Conservation (phyloP, 2,329 filamentous ascomycete species). For the Colletotrichum endophyticum region DNA sequence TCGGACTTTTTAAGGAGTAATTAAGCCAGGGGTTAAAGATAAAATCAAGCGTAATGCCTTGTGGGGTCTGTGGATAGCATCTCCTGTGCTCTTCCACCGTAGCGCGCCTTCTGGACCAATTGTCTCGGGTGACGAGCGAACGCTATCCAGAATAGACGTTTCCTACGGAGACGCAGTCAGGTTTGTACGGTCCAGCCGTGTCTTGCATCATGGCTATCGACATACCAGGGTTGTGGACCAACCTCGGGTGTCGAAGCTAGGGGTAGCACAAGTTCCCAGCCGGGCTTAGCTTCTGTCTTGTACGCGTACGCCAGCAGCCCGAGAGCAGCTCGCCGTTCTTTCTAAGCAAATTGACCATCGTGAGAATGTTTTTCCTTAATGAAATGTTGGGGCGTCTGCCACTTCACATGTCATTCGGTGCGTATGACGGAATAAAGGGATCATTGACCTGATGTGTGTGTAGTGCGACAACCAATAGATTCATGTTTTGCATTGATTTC, state of each 20-base stretch:
- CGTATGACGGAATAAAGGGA: background rate
- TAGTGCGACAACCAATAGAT: background rate
- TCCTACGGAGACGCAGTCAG: background rate
- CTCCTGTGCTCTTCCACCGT: background rate
- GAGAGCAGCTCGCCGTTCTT: background rate
- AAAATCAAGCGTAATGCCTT: background rate
- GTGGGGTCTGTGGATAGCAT: background rate
- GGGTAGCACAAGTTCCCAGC: background rate
- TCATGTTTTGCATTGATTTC: background rate
- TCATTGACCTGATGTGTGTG: background rate
- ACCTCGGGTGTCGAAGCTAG: background rate
- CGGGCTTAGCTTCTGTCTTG: background rate
- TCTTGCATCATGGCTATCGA: background rate
- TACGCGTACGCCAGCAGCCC: background rate
- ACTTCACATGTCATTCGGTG: background rate
- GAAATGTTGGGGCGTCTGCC: background rate
- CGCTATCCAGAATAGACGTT: background rate
- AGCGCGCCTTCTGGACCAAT: background rate
- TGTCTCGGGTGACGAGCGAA: background rate
- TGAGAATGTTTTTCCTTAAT: background rate
- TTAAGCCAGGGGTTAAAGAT: background rate
- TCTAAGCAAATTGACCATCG: background rate
- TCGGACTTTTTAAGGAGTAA: background rate
- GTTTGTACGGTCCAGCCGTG: background rate
- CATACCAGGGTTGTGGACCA: background rate